These are phyloP conservation scores for Aquilaria malaccensis DNA, from an alignment of 345 rosid species.

Conservation along the genomic window DNA sequence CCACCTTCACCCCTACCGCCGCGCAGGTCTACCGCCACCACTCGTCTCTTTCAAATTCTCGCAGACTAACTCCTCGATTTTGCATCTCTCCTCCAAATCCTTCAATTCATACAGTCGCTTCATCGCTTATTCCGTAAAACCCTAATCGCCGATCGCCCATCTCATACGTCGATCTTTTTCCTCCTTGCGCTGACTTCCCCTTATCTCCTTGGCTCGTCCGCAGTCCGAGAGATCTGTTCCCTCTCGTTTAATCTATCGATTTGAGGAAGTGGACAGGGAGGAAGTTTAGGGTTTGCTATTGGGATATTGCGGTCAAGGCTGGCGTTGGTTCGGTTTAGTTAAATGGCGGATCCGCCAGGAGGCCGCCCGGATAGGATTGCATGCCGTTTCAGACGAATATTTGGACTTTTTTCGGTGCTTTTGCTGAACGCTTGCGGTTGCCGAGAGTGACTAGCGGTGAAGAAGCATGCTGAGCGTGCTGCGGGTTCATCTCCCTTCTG, in stretches of 20 bases:
- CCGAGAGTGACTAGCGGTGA: constrained; percentile 21
- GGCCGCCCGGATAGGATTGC: constrained; percentile 28
- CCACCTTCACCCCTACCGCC: no score
- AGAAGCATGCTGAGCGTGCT: constrained; percentile 82
- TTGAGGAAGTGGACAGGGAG: not conserved
- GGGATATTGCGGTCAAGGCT: constrained; percentile 28
- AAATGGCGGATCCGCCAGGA: constrained; percentile 70
- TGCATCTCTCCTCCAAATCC: no score
- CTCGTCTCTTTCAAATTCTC: no score
- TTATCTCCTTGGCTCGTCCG: no score
- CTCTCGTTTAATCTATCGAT: not conserved
- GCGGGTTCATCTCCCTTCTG: constrained; percentile 93
- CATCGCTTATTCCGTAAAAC: constrained; percentile 26
- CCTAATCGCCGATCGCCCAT: constrained; percentile 28
- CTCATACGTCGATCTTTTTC: not conserved
- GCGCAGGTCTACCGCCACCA: no score
- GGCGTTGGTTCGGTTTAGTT: constrained; percentile 30
- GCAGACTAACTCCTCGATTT: no score
- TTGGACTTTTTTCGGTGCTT: constrained; percentile 18
- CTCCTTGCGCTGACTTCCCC: not conserved
- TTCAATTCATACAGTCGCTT: not conserved
- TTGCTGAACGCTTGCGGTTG: constrained; percentile 27
- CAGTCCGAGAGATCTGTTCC: no score
- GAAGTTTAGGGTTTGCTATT: constrained; percentile 22
- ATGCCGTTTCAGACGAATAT: constrained; percentile 1